Evolutionary conservation across 306 rosid genomes (phyloP).

Genomic region (Acacia acuminata): DNA sequence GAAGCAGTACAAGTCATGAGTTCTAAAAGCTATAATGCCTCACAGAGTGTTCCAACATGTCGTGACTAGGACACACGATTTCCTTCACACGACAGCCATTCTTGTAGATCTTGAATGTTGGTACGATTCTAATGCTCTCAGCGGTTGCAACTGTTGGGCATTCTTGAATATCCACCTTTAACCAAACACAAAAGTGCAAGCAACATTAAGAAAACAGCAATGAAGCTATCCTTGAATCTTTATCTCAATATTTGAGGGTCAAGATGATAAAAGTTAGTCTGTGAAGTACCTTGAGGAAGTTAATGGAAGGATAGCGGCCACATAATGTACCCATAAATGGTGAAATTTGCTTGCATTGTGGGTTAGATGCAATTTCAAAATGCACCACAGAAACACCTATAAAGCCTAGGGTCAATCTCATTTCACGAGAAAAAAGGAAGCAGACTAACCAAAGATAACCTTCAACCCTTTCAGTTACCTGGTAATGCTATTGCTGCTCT

Average conservation of each 20-base stretch:
- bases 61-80: slow-evolving; percentile 73
- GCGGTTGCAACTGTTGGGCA: slow-evolving; percentile 54
- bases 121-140: slow-evolving; percentile 70
- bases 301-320: slow-evolving; percentile 69
- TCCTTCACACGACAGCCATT: slow-evolving; percentile 74
- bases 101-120: slow-evolving; percentile 89
- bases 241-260: background rate
- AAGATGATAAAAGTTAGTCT: background rate
- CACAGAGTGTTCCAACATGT: slow-evolving; percentile 75
- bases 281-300: slow-evolving; percentile 66
- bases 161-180: slow-evolving; percentile 67
- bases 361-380: slow-evolving; percentile 63
- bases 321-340: slow-evolving; percentile 65
- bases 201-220: slow-evolving; percentile 6
- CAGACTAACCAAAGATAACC: background rate
- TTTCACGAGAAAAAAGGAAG: background rate
- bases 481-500: slow-evolving; percentile 61
- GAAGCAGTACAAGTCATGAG: slow-evolving; percentile 30
- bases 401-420: slow-evolving; percentile 6
- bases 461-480: slow-evolving; percentile 41
- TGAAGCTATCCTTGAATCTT: background rate
- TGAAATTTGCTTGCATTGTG: slow-evolving; percentile 66
- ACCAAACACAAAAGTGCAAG: slow-evolving; percentile 23
- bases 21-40: slow-evolving; percentile 71
- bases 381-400: slow-evolving; percentile 77